phyloP scores from a whole-genome alignment of 2,329 filamentous ascomycete species.

The Trichoderma brevicompactum region DNA sequence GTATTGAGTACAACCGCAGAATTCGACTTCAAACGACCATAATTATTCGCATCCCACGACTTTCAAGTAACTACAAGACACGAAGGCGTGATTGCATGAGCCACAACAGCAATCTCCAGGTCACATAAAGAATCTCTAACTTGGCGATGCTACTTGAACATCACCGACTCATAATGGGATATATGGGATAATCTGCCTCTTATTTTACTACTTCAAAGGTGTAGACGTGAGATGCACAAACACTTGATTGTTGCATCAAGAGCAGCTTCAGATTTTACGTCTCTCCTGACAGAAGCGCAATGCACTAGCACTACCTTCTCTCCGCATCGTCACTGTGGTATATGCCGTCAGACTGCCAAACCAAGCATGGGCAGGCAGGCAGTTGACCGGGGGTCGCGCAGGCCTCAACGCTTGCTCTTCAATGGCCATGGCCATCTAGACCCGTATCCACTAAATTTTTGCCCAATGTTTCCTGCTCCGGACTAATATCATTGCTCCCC shows the following conservation, averaged over 20 bases:
- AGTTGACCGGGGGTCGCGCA: slow-evolving; percentile 13
- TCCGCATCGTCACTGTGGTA: slow-evolving; percentile 11
- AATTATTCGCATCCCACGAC: background rate
- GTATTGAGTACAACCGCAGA: background rate
- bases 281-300: slow-evolving; percentile 27
- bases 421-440: slow-evolving; percentile 28
- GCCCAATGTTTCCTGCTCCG: slow-evolving; percentile 32
- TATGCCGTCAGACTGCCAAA: slow-evolving; percentile 19
- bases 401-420: slow-evolving; percentile 27
- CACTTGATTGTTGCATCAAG: slow-evolving; percentile 37
- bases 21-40: background rate
- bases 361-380: slow-evolving; percentile 5
- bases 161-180: background rate
- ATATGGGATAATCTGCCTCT: slow-evolving; percentile 21
- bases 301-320: slow-evolving; percentile 36
- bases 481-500: slow-evolving; percentile 23
- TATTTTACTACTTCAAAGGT: slow-evolving; percentile 32
- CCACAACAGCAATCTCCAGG: background rate
- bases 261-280: slow-evolving; percentile 29
- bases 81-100: background rate
- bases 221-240: slow-evolving; percentile 33
- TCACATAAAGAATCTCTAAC: background rate
- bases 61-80: background rate
- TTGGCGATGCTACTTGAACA: background rate
- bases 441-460: slow-evolving; percentile 29